Evolutionary conservation across 2,329 filamentous ascomycete genomes (phyloP).

Genomic region (Fusarium luffae): DNA sequence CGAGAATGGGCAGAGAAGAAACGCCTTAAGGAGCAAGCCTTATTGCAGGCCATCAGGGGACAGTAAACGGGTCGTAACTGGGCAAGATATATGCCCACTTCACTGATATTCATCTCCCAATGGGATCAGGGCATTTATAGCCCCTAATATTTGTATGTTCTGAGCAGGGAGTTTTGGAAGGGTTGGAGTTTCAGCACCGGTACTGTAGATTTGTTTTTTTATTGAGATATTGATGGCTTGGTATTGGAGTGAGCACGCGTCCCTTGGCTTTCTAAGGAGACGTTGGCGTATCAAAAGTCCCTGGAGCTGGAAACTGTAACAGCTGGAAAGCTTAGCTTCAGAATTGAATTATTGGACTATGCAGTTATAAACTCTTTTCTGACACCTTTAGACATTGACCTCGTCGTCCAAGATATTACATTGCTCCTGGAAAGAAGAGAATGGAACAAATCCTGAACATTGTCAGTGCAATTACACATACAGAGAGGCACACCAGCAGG

Average conservation of each 20-base stretch:
- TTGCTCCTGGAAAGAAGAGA: neutral
- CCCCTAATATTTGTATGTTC: conserved; percentile 1
- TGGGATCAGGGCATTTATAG: neutral
- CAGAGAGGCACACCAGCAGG: neutral
- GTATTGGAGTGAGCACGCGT: conserved; percentile 23
- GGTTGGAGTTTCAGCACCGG: conserved; percentile 30
- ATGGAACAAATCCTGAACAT: neutral
- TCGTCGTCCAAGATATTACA: neutral
- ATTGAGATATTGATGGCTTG: conserved; percentile 31
- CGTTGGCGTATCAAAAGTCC: conserved; percentile 5
- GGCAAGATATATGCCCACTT: neutral
- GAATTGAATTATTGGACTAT: conserved; percentile 14
- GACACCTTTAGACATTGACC: neutral
- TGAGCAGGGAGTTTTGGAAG: conserved; percentile 40
- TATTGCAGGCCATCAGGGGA: conserved; percentile 28
- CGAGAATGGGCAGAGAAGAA: conserved; percentile 73
- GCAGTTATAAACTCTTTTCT: neutral
- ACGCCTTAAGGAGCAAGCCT: conserved; percentile 53
- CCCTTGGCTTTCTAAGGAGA: conserved; percentile 7
- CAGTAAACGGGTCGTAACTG: neutral
- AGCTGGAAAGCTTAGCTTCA: conserved; percentile 20
- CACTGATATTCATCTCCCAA: neutral
- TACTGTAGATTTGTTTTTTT: conserved; percentile 29
- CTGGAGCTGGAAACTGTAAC: conserved; percentile 22
- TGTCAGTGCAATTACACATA: neutral